Conservation (phyloP, 1,284 basidiomycete genomes). For the Hymenochaete sp. region DNA sequence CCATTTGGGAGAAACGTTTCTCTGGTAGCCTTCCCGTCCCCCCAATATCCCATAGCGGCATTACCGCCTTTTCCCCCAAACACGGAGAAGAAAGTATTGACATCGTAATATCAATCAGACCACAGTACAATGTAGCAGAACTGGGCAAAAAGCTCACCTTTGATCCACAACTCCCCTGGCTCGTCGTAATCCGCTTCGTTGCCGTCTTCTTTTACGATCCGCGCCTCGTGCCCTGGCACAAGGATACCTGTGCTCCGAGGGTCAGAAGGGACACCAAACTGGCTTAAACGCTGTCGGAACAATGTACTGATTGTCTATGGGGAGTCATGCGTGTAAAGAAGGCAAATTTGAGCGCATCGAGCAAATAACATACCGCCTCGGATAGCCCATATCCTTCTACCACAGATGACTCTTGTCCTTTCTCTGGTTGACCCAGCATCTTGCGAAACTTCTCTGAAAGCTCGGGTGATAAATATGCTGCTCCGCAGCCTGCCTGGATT, state of each 20-base stretch:
- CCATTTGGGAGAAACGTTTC: constrained; percentile 54
- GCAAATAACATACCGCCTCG: constrained; percentile 45
- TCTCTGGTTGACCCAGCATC: constrained; percentile 43
- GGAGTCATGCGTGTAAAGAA: background rate
- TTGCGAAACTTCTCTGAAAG: constrained; percentile 33
- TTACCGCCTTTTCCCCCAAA: constrained; percentile 28
- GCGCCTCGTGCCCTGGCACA: constrained; percentile 52
- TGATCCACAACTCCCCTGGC: constrained; percentile 56
- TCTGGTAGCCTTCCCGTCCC: constrained; percentile 53
- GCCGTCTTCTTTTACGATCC: constrained; percentile 53
- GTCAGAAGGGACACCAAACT: constrained; percentile 36
- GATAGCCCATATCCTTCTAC: constrained; percentile 64
- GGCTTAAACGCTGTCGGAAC: constrained; percentile 32
- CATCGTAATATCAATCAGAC: no score
- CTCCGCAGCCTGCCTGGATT: constrained; percentile 40
- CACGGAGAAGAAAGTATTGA: background rate
- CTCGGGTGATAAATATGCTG: constrained; percentile 56
- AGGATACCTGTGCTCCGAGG: constrained; percentile 49
- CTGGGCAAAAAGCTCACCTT: constrained; percentile 22
- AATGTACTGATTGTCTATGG: constrained; percentile 50
- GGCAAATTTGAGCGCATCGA: constrained; percentile 4
- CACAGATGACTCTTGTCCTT: constrained; percentile 42
- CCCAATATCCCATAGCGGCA: constrained; percentile 60
- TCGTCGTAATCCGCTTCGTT: constrained; percentile 46
- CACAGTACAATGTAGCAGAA: no score